Conservation (phyloP, 176 grass and related monocot species). For the Zea luxurians region DNA sequence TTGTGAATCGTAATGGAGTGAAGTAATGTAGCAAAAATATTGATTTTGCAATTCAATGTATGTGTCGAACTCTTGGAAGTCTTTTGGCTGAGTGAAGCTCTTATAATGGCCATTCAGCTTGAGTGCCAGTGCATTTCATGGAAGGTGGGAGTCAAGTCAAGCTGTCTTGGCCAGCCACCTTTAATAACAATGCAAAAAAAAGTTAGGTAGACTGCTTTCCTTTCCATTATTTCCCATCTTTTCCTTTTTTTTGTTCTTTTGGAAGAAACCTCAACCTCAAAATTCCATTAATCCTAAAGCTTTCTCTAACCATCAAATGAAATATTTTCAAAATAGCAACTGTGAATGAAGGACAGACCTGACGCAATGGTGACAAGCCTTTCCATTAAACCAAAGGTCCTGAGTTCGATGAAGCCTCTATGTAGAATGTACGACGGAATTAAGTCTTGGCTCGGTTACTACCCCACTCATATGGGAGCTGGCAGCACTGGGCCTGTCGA, state of each 20-base stretch:
- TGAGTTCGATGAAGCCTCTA: too few relatives aligned
- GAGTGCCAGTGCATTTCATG: neutral
- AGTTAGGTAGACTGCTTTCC: neutral
- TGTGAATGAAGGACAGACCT: too few relatives aligned
- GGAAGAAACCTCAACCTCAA: neutral
- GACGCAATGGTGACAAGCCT: too few relatives aligned
- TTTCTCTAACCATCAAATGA: neutral
- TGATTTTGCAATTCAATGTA: neutral
- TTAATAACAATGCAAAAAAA: neutral
- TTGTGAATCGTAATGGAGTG: neutral
- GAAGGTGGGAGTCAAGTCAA: conserved; percentile 5
- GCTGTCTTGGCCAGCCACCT: neutral
- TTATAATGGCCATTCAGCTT: neutral
- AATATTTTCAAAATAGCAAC: neutral
- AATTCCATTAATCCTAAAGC: neutral
- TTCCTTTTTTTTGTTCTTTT: neutral
- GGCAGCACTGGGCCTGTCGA: too few relatives aligned
- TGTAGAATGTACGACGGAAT: too few relatives aligned
- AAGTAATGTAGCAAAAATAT: neutral
- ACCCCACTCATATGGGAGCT: too few relatives aligned
- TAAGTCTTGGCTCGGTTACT: too few relatives aligned
- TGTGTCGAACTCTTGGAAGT: neutral
- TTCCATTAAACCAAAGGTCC: too few relatives aligned
- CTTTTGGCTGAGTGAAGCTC: neutral
- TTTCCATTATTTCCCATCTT: neutral